A percentile compares a stretch with the other conserved stretches of the same genome.
Conservation (phyloP, 371 early-diverging fungal genomes). For the Coelomomyces lativittatus region DNA sequence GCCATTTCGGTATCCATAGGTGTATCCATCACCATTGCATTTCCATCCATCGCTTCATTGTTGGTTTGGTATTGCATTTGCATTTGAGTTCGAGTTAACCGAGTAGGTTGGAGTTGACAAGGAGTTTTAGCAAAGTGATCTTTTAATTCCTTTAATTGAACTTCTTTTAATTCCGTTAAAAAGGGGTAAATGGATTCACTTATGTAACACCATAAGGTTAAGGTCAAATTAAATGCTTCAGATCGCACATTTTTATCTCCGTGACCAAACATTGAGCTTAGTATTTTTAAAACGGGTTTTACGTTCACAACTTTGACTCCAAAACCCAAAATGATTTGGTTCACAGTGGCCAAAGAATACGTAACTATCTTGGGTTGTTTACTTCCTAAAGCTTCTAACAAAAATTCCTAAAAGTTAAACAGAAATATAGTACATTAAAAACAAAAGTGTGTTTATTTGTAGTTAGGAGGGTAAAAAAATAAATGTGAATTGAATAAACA, state of each 20-base stretch:
- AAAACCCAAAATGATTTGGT: constrained; percentile 1
- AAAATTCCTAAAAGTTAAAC: too few relatives aligned
- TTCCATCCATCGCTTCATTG: background rate
- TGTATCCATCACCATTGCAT: constrained; percentile 8
- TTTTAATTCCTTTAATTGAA: constrained; percentile 63
- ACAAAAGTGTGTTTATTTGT: too few relatives aligned
- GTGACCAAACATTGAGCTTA: constrained; percentile 79
- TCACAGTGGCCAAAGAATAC: background rate
- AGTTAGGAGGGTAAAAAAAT: too few relatives aligned
- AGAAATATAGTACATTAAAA: too few relatives aligned
- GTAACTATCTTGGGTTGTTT: too few relatives aligned
- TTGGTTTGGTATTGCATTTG: background rate
- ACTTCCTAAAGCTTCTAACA: too few relatives aligned
- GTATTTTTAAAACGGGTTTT: constrained; percentile 61
- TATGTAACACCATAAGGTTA: constrained; percentile 66
- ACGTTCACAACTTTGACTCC: constrained; percentile 57
- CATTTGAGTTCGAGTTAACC: constrained; percentile 59
- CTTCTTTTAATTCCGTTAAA: constrained; percentile 45
- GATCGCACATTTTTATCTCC: constrained; percentile 76
- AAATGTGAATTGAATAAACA: too few relatives aligned
- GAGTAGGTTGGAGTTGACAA: constrained; percentile 40
- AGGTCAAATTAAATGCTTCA: constrained; percentile 51
- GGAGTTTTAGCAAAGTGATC: constrained; percentile 62
- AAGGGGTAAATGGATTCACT: constrained; percentile 47
- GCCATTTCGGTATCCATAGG: constrained; percentile 30